Base-by-base conservation (phyloP, 192 early-diverging fungal genomes). In the Umbelopsis sp. region DNA sequence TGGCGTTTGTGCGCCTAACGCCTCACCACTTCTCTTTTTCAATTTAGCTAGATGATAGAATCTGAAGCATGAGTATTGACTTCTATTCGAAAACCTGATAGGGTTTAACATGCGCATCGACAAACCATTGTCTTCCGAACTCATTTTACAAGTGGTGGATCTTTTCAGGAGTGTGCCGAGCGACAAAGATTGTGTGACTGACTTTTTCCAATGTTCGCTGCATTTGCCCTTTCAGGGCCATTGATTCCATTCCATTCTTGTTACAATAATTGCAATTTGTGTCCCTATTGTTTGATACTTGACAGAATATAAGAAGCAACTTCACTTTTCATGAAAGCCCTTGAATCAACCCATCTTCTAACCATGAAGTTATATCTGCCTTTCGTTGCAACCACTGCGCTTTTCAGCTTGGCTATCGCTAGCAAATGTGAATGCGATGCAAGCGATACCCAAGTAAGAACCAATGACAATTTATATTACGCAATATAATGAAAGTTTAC, bases 121-220 rank as follows among this genome's bases (percentile, higher is more conserved):
- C 55, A 30, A 22, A 61, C 55, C 55, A 61, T 61, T 16, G 27
- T 35, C 33, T 27, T 61, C 33, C 7, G 55, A 27, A 30, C 55
- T 25, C 55, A 61, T 61, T 16, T 30, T 61, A 13, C 12, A 35
- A 16, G 0, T 12, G 27, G 11, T 5, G 27, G 55, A 25, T 61
- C 27, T 18, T 18, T 41, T 41, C 37, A 41, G 37, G 37, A 41
- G 37, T 41, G 37, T 41, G 37, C 37, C 10, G 37, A 10, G 37
- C 37, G 37, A 41, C 37, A 41, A 41, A 41, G 37, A 41, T 41
- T 41, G 37, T 41, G 37, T 41, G 37, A 41, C 37, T 41, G 37
- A 6, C 1, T 41, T 41, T 41, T 41, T 41, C 7, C 7, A 41
- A 6, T 41, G 37, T 41, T 41, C 37, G 37, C 37, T 41, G 37